Evolutionary conservation across 805 yeast genomes (phyloP).

Genomic region (Zygoascus flipseniorum): DNA sequence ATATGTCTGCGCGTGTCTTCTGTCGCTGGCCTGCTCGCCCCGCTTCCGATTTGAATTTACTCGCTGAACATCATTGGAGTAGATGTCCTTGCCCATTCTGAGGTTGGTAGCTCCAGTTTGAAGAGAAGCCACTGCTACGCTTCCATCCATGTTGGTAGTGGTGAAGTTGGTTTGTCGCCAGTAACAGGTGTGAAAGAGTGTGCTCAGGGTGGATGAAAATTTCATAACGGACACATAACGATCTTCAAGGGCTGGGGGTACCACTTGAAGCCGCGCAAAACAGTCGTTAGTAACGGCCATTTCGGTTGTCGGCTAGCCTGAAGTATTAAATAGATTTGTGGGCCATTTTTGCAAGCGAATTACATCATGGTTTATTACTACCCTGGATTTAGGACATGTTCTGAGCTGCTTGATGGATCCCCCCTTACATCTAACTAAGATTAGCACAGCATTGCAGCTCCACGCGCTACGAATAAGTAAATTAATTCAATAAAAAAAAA

Average conservation of each 20-base stretch:
- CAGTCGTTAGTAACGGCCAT: too few relatives aligned
- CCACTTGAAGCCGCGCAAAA: too few relatives aligned
- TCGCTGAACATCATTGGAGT: neutral
- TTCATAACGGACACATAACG: neutral
- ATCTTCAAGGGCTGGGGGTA: neutral
- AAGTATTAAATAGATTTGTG: too few relatives aligned
- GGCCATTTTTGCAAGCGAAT: too few relatives aligned
- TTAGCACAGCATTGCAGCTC: too few relatives aligned
- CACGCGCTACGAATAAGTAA: too few relatives aligned
- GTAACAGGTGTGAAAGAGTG: neutral
- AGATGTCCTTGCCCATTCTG: neutral
- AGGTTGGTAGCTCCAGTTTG: neutral
- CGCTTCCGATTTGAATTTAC: neutral
- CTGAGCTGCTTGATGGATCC: too few relatives aligned
- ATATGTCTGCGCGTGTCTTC: neutral
- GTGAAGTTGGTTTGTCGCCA: neutral
- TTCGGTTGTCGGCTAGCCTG: too few relatives aligned
- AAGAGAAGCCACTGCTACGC: conserved; percentile 4
- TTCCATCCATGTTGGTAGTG: neutral
- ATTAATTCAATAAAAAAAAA: too few relatives aligned
- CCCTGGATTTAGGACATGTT: too few relatives aligned
- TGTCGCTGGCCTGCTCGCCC: neutral
- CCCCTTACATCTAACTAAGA: too few relatives aligned
- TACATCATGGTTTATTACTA: too few relatives aligned
- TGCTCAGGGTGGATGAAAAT: neutral